Base-by-base conservation (phyloP, 2,329 filamentous ascomycete genomes). In the Oidium heveae region DNA sequence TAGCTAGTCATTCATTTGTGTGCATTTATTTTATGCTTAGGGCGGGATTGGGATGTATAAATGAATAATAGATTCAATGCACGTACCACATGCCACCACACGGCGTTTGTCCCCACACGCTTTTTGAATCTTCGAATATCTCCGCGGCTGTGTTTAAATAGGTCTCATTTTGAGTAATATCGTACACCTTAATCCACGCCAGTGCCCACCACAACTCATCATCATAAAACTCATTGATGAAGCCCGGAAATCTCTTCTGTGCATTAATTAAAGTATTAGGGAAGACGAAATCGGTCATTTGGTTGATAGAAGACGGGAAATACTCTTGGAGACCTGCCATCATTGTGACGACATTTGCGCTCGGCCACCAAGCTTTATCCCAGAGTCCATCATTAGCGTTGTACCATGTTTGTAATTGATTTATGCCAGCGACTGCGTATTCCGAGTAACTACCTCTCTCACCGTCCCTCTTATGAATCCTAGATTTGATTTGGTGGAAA, bases 291-390 rank as follows among this genome's bases (percentile, higher is more conserved):
- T 57, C 52, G 12, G 60, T 61, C 1, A 57, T 59, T 13, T 56
- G 53, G 5, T 51, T 47, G 15, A 56, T 57, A 24, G 57, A 39
- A 7, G 44, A 37, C 0, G 62, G 63, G 20, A 59, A 63, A 18
- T 56, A 58, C 22, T 59, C 59, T 53, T 64, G 58, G 24, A 76
- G 65, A 54, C 85, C 76, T 46, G 73, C 74, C 15, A 86, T 65
- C 28, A 73, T 74, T 0, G 79, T 82, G 56, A 86, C 68, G 52
- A 73, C 72, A 62, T 84, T 86, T 44, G 75, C 83, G 53, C 73
- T 74, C 61, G 83, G 82, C 82, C 83, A 86, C 83, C 83, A 86
- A 4, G 72, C 70, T 0, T 72, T 72, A 54, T 75, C 67, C 78
- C 79, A 86, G 8, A 83, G 69, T 1, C 82, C 82, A 0, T 72